Evolutionary conservation across 176 grass and related monocot species (phyloP).

Genomic region (Oryza officinalis): DNA sequence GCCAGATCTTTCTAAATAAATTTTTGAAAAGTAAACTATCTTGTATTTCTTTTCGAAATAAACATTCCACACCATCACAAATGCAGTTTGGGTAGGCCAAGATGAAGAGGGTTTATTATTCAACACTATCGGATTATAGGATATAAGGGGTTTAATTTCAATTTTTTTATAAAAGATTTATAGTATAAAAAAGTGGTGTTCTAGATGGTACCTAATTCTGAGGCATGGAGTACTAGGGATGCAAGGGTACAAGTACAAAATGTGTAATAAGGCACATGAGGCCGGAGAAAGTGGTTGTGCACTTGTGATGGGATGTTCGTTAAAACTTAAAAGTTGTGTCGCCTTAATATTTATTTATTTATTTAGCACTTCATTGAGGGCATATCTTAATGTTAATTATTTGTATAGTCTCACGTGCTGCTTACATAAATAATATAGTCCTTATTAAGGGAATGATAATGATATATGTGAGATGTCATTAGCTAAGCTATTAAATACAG

Average conservation of each 20-base stretch:
- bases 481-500: not conserved
- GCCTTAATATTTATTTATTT: not conserved
- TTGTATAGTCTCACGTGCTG: not conserved
- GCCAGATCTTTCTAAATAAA: no score
- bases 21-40: no score
- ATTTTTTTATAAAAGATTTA: not conserved
- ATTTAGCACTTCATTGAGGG: not conserved
- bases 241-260: not conserved
- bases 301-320: not conserved
- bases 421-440: not conserved
- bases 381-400: not conserved
- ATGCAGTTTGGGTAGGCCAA: no score
- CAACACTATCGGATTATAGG: not conserved
- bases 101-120: not conserved
- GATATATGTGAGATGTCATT: not conserved
- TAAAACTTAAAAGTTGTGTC: not conserved
- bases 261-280: not conserved
- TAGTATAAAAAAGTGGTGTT: not conserved
- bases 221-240: not conserved
- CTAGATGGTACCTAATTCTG: conserved; percentile 12
- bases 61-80: no score
- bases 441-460: not conserved
- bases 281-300: not conserved
- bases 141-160: not conserved
- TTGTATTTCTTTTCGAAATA: not conserved